These are phyloP conservation scores for Colletotrichum sp. DNA, from an alignment of 2,329 filamentous ascomycete species.

Conservation along the genomic window DNA sequence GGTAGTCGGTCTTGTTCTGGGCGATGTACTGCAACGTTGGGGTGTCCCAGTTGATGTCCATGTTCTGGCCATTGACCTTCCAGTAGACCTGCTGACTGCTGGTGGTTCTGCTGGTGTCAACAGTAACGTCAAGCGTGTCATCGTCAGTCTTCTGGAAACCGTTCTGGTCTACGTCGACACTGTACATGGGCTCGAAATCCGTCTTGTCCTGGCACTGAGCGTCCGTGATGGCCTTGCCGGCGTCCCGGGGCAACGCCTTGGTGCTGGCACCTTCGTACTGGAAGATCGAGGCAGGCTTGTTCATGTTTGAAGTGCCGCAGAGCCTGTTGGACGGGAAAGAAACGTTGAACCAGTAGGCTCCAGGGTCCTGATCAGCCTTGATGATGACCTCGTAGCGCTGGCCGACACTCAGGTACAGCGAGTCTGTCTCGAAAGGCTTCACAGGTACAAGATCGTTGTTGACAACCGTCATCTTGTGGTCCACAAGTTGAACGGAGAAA, in stretches of 20 bases:
- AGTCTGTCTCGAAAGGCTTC: conserved; percentile 65
- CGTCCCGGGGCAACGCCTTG: conserved; percentile 30
- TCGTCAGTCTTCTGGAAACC: conserved; percentile 29
- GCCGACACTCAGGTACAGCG: conserved; percentile 66
- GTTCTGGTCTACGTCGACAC: conserved; percentile 27
- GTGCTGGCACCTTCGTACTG: conserved; percentile 38
- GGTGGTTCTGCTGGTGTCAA: conserved; percentile 23
- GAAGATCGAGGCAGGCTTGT: conserved; percentile 42
- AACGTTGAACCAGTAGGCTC: conserved; percentile 40
- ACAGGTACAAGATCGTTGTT: conserved; percentile 70
- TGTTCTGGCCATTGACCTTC: conserved; percentile 37
- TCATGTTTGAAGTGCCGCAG: conserved; percentile 36
- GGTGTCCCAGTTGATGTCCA: conserved; percentile 45
- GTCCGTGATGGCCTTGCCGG: conserved; percentile 30
- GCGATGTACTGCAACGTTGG: conserved; percentile 38
- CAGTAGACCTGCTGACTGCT: conserved; percentile 30
- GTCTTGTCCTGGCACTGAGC: conserved; percentile 25
- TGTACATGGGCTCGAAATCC: conserved; percentile 29
- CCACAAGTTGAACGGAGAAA: conserved; percentile 62
- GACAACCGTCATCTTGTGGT: conserved; percentile 68
- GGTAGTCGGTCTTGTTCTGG: conserved; percentile 6
- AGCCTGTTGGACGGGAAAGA: conserved; percentile 34
- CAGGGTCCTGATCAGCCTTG: conserved; percentile 32
- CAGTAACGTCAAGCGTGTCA: conserved; percentile 28
- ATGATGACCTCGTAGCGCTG: conserved; percentile 51